A percentile compares a stretch with the other conserved stretches of the same genome.
These are phyloP conservation scores for Reutealis trisperma DNA, from an alignment of 345 rosid species.

Conservation along the genomic window DNA sequence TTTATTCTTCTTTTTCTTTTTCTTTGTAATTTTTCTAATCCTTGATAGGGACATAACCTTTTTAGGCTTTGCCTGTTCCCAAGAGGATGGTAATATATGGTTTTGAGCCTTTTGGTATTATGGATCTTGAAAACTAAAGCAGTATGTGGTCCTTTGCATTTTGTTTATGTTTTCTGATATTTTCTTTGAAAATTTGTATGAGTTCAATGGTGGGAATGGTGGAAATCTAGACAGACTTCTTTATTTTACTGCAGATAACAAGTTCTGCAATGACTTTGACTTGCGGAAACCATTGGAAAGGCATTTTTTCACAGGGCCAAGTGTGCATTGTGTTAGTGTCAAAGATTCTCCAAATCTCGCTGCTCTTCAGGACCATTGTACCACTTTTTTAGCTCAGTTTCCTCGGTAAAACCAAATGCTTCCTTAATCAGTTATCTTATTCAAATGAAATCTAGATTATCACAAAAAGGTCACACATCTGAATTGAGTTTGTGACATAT, in stretches of 20 bases:
- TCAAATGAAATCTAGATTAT: neutral
- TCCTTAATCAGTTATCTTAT: neutral
- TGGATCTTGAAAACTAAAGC: neutral
- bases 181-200: neutral
- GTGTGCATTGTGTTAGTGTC: constrained; percentile 72
- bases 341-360: constrained; percentile 56
- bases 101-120: neutral
- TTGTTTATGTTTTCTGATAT: neutral
- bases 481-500: neutral
- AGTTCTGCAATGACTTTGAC: constrained; percentile 83
- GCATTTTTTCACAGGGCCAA: constrained; percentile 56
- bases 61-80: neutral
- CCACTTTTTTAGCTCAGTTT: constrained; percentile 64
- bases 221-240: neutral
- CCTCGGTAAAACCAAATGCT: constrained; percentile 46
- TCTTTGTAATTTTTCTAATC: neutral
- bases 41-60: neutral
- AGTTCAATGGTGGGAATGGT: neutral
- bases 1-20: neutral
- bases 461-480: neutral
- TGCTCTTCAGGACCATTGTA: constrained; percentile 53
- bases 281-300: constrained; percentile 90
- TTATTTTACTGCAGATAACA: constrained; percentile 51
- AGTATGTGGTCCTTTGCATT: neutral
- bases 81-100: neutral